Conservation (phyloP, 1,284 basidiomycete genomes). For the Rhizopogon parksii region DNA sequence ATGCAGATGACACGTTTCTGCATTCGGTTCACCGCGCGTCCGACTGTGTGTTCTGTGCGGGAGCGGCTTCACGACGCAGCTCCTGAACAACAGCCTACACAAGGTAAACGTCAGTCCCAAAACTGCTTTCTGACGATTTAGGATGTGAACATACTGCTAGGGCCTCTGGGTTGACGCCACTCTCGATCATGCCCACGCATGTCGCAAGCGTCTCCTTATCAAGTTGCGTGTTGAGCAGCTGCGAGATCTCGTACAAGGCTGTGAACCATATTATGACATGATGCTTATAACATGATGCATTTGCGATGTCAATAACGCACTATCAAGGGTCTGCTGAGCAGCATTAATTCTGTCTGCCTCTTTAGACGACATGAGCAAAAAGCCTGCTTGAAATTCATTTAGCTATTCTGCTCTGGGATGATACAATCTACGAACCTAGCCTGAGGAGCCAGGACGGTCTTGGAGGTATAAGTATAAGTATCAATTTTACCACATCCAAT, state of each 20-base stretch:
- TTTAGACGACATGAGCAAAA: slow-evolving; percentile 40
- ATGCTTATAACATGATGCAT: slow-evolving; percentile 6
- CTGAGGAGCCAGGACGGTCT: too few species aligned
- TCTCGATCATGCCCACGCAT: slow-evolving; percentile 79
- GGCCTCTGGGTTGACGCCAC: slow-evolving; percentile 79
- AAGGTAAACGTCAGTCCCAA: background rate
- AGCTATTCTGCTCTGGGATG: background rate
- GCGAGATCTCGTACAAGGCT: slow-evolving; percentile 80
- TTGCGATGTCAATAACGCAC: slow-evolving; percentile 36
- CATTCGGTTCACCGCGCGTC: slow-evolving; percentile 13
- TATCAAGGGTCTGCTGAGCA: slow-evolving; percentile 74
- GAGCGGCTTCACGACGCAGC: slow-evolving; percentile 55
- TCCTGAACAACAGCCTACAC: slow-evolving; percentile 69
- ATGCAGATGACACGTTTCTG: background rate
- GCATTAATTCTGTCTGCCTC: slow-evolving; percentile 63
- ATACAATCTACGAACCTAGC: too few species aligned
- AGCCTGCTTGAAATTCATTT: background rate
- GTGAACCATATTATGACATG: slow-evolving; percentile 4
- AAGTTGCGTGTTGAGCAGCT: slow-evolving; percentile 74
- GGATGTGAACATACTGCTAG: slow-evolving; percentile 56
- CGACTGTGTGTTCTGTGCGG: slow-evolving; percentile 25
- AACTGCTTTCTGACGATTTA: background rate
- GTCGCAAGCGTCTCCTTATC: slow-evolving; percentile 78
- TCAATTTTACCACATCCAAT: too few species aligned
- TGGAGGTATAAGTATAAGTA: too few species aligned